Percentiles rank a stretch among this genome's conserved stretches.
Evolutionary conservation across 495 filamentous ascomycete species (phyloP).

Genomic region (Glonium stellatum): DNA sequence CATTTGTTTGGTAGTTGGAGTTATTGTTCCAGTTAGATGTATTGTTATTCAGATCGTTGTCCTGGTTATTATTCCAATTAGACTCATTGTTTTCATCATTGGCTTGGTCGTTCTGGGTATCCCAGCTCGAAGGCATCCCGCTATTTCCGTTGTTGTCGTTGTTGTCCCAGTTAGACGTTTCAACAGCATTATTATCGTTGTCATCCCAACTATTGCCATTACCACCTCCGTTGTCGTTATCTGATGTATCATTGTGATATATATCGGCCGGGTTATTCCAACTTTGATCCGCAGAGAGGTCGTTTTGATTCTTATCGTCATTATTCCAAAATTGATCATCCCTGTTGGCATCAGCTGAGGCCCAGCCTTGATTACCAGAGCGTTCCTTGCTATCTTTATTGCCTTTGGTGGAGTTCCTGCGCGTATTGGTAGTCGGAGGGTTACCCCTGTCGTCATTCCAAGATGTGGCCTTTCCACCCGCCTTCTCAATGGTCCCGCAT

Average conservation of each 20-base stretch:
- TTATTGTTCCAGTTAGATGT: neutral
- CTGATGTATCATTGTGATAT: neutral
- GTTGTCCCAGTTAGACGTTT: conserved; percentile 5
- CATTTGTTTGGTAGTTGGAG: neutral
- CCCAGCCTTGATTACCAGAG: neutral
- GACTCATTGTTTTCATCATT: neutral
- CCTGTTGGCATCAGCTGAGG: neutral
- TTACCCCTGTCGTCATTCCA: neutral
- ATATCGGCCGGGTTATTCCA: neutral
- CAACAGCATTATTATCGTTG: neutral
- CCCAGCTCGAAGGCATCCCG: conserved; percentile 7
- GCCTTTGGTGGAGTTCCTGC: neutral
- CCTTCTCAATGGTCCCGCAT: neutral
- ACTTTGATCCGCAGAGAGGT: neutral
- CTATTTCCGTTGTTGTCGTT: conserved; percentile 10
- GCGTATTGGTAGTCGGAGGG: too few species aligned
- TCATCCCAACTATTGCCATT: neutral
- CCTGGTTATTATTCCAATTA: neutral
- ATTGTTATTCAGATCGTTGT: neutral
- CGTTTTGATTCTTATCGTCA: conserved; percentile 1
- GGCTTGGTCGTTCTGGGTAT: neutral
- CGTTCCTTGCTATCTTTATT: neutral
- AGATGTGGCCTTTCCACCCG: neutral
- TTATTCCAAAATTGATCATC: neutral
- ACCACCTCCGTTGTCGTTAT: conserved; percentile 1